phyloP scores from a whole-genome alignment of 768 basidiomycete genomes.

The Leccinum longicurvipes region DNA sequence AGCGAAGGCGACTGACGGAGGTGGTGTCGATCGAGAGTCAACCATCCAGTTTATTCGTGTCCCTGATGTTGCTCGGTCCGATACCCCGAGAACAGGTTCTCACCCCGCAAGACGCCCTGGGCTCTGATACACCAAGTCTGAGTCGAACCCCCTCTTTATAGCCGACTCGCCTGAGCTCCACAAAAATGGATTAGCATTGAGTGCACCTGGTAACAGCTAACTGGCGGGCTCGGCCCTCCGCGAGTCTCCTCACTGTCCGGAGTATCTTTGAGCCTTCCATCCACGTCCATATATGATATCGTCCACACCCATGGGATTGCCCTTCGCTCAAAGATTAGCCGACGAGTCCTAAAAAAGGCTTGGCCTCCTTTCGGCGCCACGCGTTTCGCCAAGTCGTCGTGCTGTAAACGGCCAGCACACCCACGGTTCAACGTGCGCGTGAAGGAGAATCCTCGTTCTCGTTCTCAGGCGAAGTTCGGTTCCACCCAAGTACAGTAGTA shows the following conservation, averaged over 20 bases:
- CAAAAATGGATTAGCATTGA: background rate
- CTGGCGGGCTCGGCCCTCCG: background rate
- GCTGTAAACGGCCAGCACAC: background rate
- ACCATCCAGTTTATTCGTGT: background rate
- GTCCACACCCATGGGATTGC: background rate
- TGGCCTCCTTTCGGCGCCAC: background rate
- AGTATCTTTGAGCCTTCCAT: background rate
- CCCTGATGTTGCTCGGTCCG: background rate
- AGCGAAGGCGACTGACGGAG: background rate
- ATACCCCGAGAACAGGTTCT: background rate
- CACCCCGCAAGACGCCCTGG: slow-evolving; percentile 7
- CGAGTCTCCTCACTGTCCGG: background rate
- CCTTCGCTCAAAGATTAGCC: background rate
- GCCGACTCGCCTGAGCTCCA: background rate
- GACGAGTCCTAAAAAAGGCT: background rate
- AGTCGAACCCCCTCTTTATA: background rate
- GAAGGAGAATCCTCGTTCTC: background rate
- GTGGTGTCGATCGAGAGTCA: background rate
- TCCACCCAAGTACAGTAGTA: background rate
- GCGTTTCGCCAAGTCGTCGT: background rate
- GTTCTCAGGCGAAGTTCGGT: background rate
- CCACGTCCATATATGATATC: background rate
- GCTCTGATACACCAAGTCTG: background rate
- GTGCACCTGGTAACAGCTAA: background rate
- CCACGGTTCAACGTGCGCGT: background rate